Conservation (phyloP, 2,329 filamentous ascomycete genomes). For the Talaromyces amestolkiae region DNA sequence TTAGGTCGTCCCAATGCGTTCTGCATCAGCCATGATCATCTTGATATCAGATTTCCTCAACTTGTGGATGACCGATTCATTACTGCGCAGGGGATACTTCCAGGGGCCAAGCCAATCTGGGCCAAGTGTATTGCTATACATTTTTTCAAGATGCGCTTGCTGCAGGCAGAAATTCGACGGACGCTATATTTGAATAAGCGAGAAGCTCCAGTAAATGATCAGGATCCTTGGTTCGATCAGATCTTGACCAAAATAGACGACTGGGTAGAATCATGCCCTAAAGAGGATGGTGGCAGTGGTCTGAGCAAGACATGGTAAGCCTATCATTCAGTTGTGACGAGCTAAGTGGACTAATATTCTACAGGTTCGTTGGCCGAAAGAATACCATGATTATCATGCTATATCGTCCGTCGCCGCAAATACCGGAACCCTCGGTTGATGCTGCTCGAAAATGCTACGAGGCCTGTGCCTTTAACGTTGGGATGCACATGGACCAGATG, state of each 20-base stretch:
- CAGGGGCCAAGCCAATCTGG: slow-evolving; percentile 67
- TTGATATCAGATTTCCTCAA: slow-evolving; percentile 83
- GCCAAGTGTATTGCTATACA: slow-evolving; percentile 89
- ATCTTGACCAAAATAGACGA: slow-evolving; percentile 76
- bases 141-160: slow-evolving; percentile 84
- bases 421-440: slow-evolving; percentile 76
- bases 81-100: slow-evolving; percentile 69
- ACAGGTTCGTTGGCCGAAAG: slow-evolving; percentile 64
- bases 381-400: slow-evolving; percentile 88
- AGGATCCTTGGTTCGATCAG: slow-evolving; percentile 79
- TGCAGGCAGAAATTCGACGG: slow-evolving; percentile 84
- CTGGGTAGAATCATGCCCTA: slow-evolving; percentile 76
- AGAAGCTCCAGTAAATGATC: slow-evolving; percentile 70
- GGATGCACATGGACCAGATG: slow-evolving; percentile 77
- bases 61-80: slow-evolving; percentile 81
- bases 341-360: background rate
- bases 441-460: slow-evolving; percentile 81
- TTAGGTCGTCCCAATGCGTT: slow-evolving; percentile 85
- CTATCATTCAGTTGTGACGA: background rate
- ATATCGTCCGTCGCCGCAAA: slow-evolving; percentile 86
- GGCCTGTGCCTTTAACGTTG: slow-evolving; percentile 76
- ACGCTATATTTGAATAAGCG: slow-evolving; percentile 83
- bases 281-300: slow-evolving; percentile 63
- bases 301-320: slow-evolving; percentile 79
- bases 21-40: slow-evolving; percentile 74